These are phyloP conservation scores for Gossypium rotundifolium DNA, from an alignment of 345 rosid species.

Conservation along the genomic window DNA sequence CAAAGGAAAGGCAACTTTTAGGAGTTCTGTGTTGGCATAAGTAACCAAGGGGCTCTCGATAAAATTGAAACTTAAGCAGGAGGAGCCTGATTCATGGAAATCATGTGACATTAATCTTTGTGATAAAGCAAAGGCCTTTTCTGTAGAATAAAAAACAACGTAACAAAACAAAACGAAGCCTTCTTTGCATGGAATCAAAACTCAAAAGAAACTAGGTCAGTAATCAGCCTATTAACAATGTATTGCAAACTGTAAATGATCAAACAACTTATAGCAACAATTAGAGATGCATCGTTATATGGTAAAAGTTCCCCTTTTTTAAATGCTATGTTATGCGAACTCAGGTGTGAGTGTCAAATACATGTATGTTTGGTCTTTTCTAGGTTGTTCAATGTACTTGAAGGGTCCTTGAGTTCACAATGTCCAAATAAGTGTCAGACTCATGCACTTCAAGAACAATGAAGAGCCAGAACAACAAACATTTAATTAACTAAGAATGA, in stretches of 20 bases:
- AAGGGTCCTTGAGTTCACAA: background rate
- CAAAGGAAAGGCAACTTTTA: slow-evolving; percentile 15
- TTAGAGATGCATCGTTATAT: background rate
- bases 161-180: background rate
- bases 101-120: background rate
- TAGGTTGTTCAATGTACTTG: background rate
- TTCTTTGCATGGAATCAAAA: background rate
- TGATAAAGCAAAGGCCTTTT: background rate
- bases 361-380: background rate
- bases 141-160: background rate
- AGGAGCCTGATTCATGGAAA: background rate
- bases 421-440: background rate
- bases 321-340: background rate
- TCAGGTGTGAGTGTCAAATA: background rate
- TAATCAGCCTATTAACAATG: background rate
- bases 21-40: background rate
- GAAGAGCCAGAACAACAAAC: background rate
- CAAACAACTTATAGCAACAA: background rate
- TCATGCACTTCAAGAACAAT: background rate
- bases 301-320: background rate
- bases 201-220: background rate
- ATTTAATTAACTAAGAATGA: background rate
- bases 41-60: background rate
- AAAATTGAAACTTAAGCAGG: background rate
- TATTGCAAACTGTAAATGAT: background rate